These are phyloP conservation scores for Neoboletus magnificus DNA, from an alignment of 768 basidiomycete species.

Conservation along the genomic window DNA sequence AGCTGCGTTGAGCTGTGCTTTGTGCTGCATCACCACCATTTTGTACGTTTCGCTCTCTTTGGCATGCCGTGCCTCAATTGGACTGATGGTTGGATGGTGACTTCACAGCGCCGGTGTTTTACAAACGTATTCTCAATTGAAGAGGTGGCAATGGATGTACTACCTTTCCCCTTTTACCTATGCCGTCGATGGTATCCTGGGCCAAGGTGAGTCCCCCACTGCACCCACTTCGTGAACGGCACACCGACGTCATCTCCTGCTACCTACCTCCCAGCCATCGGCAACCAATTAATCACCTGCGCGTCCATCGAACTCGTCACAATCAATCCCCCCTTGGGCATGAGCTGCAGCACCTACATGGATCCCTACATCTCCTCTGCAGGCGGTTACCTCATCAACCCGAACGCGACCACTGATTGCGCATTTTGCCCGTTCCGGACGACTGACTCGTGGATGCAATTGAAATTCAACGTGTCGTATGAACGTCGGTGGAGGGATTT, in stretches of 20 bases:
- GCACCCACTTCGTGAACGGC: neutral
- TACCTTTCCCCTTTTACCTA: conserved; percentile 45
- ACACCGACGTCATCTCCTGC: neutral
- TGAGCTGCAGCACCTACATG: conserved; percentile 54
- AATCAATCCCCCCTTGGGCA: conserved; percentile 50
- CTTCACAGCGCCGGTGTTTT: conserved; percentile 9
- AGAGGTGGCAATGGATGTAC: conserved; percentile 36
- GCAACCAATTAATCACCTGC: conserved; percentile 44
- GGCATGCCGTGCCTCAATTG: neutral
- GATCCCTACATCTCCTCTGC: conserved; percentile 42
- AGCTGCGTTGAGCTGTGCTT: conserved; percentile 34
- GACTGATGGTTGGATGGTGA: neutral
- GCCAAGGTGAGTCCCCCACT: neutral
- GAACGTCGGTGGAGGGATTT: conserved; percentile 10
- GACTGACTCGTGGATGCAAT: conserved; percentile 37
- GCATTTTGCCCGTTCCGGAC: conserved; percentile 51
- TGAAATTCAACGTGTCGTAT: conserved; percentile 4
- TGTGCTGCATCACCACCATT: conserved; percentile 40
- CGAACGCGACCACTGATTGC: conserved; percentile 51
- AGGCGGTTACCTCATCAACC: conserved; percentile 58
- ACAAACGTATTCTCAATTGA: conserved; percentile 33
- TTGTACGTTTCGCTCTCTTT: conserved; percentile 34
- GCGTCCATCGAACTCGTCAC: conserved; percentile 48
- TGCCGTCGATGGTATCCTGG: conserved; percentile 40
- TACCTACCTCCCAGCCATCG: conserved; percentile 37